Base-by-base conservation (phyloP, 2,329 filamentous ascomycete genomes). In the Cladophialophora exuberans region DNA sequence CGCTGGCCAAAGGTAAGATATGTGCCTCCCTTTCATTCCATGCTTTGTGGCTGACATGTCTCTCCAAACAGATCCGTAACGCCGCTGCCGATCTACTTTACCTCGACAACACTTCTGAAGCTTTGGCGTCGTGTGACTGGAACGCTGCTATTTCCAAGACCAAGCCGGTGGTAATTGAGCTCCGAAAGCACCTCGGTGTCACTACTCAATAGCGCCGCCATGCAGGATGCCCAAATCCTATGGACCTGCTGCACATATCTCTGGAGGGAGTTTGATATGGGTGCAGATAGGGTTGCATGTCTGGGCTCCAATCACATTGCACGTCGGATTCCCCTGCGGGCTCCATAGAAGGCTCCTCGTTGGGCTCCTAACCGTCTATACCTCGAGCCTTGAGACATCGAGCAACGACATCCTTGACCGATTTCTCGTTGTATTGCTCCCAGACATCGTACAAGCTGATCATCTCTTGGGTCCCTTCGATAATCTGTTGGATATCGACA, bases 401-500 rank as follows among this genome's bases (percentile, higher is more conserved):
- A 6, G 77, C 76, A 64, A 88, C 79, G 60, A 80, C 74, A 59
- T 87, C 85, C 69, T 84, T 86, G 65, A 83, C 84, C 11, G 76
- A 74, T 69, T 86, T 84, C 65, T 87, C 84, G 51, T 75, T 83
- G 66, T 85, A 87, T 56, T 77, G 76, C 62, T 87, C 85, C 84
- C 84, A 87, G 1, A 83, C 73, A 67, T 95, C 89, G 69, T 96
- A 96, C 60, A 96, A 83, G 3, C 89, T 92, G 49, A 97, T 89
- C 59, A 96, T 82, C 73, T 96, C 92, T 72, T 97, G 92, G 0
- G 89, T 93, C 66, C 88, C 90, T 71, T 96, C 90, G 46, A 96
- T 87, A 70, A 95, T 86, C 26, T 85, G 87, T 62, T 89, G 84
- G 66, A 96, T 88, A 65, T 95, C 89, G 38, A 96, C 83, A 53